A percentile compares a stretch with the other conserved stretches of the same genome.
phyloP scores from a whole-genome alignment of 1,284 basidiomycete species.

The Cryptococcus maquisensis region DNA sequence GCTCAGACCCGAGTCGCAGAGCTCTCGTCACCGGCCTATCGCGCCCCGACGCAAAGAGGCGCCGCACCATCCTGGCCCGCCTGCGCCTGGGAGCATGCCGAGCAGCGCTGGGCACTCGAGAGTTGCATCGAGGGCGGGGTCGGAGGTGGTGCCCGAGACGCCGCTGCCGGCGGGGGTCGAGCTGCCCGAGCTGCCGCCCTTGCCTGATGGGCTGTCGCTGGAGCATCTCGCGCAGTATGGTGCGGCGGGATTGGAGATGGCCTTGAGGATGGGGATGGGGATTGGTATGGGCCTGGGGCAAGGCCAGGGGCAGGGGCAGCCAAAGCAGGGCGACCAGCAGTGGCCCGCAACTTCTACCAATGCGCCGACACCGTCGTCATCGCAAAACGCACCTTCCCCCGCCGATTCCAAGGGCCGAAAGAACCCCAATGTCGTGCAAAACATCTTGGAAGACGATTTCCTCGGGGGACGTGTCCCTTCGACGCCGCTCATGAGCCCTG shows the following conservation, averaged over 20 bases:
- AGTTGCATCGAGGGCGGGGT: slow-evolving; percentile 9
- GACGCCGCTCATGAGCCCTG: slow-evolving; percentile 28
- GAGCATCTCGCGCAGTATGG: slow-evolving; percentile 43
- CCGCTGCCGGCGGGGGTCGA: slow-evolving; percentile 15
- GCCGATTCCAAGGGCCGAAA: slow-evolving; percentile 1
- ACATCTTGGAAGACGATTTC: slow-evolving; percentile 47
- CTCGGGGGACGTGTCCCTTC: slow-evolving; percentile 21
- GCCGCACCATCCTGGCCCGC: slow-evolving; percentile 16
- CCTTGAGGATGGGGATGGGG: slow-evolving; percentile 50
- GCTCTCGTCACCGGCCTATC: slow-evolving; percentile 12
- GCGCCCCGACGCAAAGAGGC: slow-evolving; percentile 19
- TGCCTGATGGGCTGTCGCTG: slow-evolving; percentile 45
- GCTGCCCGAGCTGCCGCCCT: slow-evolving; percentile 31
- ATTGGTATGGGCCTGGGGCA: slow-evolving; percentile 43
- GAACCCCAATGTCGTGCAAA: slow-evolving; percentile 30
- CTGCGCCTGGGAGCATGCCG: slow-evolving; percentile 6
- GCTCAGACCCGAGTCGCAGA: slow-evolving; percentile 1
- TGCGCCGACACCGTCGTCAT: slow-evolving; percentile 9
- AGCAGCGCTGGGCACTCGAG: slow-evolving; percentile 7
- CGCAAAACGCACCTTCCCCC: slow-evolving; percentile 13
- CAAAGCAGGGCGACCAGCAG: slow-evolving; percentile 1
- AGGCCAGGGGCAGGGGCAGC: slow-evolving; percentile 13
- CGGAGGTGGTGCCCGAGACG: background rate
- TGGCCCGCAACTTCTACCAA: background rate
- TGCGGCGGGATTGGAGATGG: slow-evolving; percentile 46